Base-by-base conservation (phyloP, 208 protist species). In the Balamuthia mandrillaris region DNA sequence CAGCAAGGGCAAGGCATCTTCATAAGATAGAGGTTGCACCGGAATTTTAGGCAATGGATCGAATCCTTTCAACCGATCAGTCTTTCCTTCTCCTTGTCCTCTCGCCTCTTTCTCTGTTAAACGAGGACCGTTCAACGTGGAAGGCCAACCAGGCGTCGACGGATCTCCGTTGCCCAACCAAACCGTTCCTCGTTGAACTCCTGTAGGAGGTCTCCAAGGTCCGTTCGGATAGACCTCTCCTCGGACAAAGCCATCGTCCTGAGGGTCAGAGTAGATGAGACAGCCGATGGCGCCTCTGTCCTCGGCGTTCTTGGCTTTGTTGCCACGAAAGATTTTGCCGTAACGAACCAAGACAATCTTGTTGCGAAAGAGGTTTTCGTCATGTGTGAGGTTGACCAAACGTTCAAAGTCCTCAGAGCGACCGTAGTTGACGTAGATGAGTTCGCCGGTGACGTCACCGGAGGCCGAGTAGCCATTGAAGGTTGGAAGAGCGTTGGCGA, bases 361-460 rank as follows among this genome's bases (percentile, higher is more conserved):
- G 29, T 24, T 14, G n/a, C 16, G 37, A n/a, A 70, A 70, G 61
- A 18, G 47, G 47, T 54, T 14, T 21, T 21, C 16, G 14, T 54
- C 47, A 54, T 21, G 18, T 54, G 47, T 54, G 18, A 54, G 47
- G 16, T 14, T 54, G 16, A 54, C 14, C 16, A 14, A n/a, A 51
- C 16, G 61, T n/a, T 54, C 82, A 24, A 78, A 87, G 56, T 87
- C 84, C 61, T 78, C 63, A 2, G 10, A 29, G 9, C 68, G 51
- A n/a, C 68, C 84, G 24, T 83, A 87, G 68, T 87, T 87, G 29
- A 87, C 68, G 41, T 87, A 87, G 29, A 87, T 74, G 14, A 81
- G 44, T 18, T 68, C 60, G 24, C 51, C 66, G 0, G 66, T 81
- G 0, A 87, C 60, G 29, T 87, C 49, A 3, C 45, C 66, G 39